Evolutionary conservation across 2,329 filamentous ascomycete species (phyloP).

Genomic region (Camptophora hylomeconis): DNA sequence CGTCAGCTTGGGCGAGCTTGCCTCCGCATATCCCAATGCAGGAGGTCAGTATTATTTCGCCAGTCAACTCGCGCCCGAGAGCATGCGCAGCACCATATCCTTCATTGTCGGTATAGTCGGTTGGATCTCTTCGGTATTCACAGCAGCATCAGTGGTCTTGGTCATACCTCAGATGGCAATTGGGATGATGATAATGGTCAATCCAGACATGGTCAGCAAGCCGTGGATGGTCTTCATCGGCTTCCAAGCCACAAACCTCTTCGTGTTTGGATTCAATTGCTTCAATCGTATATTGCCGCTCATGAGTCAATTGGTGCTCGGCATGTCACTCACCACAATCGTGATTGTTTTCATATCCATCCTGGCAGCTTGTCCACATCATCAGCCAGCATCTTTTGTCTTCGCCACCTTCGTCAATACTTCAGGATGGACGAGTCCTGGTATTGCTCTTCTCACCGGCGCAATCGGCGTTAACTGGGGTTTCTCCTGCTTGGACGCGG

Average conservation of each 20-base stretch:
- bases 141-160: slow-evolving; percentile 14
- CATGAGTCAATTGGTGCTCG: slow-evolving; percentile 11
- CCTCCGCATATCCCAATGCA: slow-evolving; percentile 47
- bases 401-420: slow-evolving; percentile 14
- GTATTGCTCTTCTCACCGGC: slow-evolving; percentile 27
- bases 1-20: slow-evolving; percentile 42
- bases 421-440: slow-evolving; percentile 15
- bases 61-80: slow-evolving; percentile 18
- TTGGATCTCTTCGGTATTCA: slow-evolving; percentile 19
- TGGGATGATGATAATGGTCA: slow-evolving; percentile 6
- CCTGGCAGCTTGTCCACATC: slow-evolving; percentile 15
- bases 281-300: slow-evolving; percentile 7
- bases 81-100: slow-evolving; percentile 4
- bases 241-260: slow-evolving; percentile 12
- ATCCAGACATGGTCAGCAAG: slow-evolving; percentile 3
- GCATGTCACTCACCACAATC: slow-evolving; percentile 18
- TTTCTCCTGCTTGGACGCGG: slow-evolving; percentile 25
- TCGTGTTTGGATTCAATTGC: slow-evolving; percentile 11
- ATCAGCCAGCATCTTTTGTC: slow-evolving; percentile 11
- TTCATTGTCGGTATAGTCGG: slow-evolving; percentile 18
- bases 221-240: slow-evolving; percentile 17
- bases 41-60: slow-evolving; percentile 39
- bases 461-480: slow-evolving; percentile 27
- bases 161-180: slow-evolving; percentile 18
- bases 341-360: slow-evolving; percentile 22